phyloP scores from a whole-genome alignment of 2,329 filamentous ascomycete species.

The Sporothrix protearum region DNA sequence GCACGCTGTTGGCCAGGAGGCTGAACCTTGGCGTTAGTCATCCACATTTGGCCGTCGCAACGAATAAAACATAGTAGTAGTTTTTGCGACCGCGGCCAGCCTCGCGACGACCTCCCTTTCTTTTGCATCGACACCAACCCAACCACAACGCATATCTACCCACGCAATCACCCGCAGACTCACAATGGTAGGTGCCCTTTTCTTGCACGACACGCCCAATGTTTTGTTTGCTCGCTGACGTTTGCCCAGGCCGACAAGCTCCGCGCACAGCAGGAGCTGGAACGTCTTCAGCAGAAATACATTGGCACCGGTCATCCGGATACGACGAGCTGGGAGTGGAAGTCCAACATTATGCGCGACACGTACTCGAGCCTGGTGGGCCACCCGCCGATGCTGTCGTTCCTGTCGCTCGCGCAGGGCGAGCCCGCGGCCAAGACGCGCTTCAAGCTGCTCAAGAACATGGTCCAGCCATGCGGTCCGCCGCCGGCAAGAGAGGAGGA shows the following conservation, averaged over 20 bases:
- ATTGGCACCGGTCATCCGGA: conserved; percentile 94
- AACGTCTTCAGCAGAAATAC: conserved; percentile 92
- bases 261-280: conserved; percentile 94
- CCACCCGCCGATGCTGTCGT: conserved; percentile 81
- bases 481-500: conserved; percentile 57
- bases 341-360: conserved; percentile 91
- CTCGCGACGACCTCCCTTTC: not conserved
- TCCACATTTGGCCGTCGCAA: not conserved
- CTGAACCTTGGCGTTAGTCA: conserved; percentile 2
- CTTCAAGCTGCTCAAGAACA: conserved; percentile 77
- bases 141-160: not conserved
- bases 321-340: conserved; percentile 97
- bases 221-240: not conserved
- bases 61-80: no score
- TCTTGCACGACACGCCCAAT: no score
- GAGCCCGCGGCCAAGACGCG: conserved; percentile 77
- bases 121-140: not conserved
- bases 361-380: conserved; percentile 85
- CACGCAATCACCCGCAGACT: not conserved
- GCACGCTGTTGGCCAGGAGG: not conserved
- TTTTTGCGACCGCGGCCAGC: not conserved
- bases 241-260: conserved; percentile 84
- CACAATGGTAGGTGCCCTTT: not conserved
- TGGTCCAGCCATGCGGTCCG: conserved; percentile 60
- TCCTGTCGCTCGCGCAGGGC: conserved; percentile 86